Percentiles rank a stretch among this genome's conserved stretches.
Evolutionary conservation across 2,329 filamentous ascomycete genomes (phyloP).

Genomic region (Rugonectria rugulosa): DNA sequence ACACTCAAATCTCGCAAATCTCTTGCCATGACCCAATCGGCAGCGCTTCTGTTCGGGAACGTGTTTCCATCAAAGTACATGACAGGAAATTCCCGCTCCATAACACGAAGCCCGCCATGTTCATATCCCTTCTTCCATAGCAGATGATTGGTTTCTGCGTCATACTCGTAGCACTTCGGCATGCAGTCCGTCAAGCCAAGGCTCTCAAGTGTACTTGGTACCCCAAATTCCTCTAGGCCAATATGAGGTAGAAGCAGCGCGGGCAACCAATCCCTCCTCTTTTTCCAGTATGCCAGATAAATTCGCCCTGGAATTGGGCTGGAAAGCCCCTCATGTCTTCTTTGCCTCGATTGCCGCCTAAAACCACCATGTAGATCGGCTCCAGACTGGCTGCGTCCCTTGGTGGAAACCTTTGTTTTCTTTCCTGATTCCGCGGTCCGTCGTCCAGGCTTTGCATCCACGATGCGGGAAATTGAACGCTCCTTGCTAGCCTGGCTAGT

Average conservation of each 20-base stretch:
- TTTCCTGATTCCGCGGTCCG: background rate
- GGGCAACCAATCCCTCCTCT: conserved; percentile 18
- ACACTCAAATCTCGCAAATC: conserved; percentile 22
- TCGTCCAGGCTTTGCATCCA: background rate
- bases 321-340: background rate
- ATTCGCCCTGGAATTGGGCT: conserved; percentile 17
- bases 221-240: conserved; percentile 4
- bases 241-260: conserved; percentile 20
- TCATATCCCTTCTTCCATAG: conserved; percentile 23
- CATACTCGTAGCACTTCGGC: conserved; percentile 24
- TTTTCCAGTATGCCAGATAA: conserved; percentile 22
- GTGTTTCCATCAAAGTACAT: conserved; percentile 29
- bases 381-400: too few relatives aligned
- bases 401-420: background rate
- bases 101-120: conserved; percentile 1
- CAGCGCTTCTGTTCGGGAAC: conserved; percentile 18
- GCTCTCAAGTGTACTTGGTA: background rate
- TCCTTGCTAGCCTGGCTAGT: too few relatives aligned
- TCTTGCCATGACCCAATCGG: conserved; percentile 23
- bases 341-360: conserved; percentile 3
- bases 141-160: conserved; percentile 11
- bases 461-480: too few relatives aligned
- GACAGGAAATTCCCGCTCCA: conserved; percentile 25
- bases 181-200: conserved; percentile 16
- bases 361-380: too few relatives aligned